Base-by-base conservation (phyloP, 2,329 filamentous ascomycete species). In the Ascochyta fabae region DNA sequence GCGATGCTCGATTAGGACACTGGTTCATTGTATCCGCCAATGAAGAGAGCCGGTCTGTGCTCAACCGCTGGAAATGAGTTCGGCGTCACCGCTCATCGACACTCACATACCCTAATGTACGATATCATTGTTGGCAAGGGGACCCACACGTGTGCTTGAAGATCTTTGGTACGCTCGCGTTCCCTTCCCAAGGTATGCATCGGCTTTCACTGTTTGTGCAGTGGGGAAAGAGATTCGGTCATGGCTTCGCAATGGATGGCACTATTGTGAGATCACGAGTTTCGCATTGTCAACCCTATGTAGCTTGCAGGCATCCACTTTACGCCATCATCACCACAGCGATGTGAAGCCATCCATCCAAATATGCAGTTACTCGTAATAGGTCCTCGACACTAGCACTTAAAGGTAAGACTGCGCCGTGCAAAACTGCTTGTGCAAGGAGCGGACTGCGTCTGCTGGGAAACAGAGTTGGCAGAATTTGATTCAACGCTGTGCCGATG, bases 341-440 rank as follows among this genome's bases (percentile, higher is more conserved):
- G 38, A 97, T 77, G 74, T 92, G 91, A 24, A 96, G 75, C 89
- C 93, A 99, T 0, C 95, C 95, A 77, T 99, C 95, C 0, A 92
- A 87, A 79, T 97, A 98, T 1, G 91, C 87, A 4, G 90, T 89
- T 68, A 89, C 89, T 53, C 87, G 84, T 77, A 95, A 90, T 54
- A 99, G 74, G 42, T 97, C 94, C 69, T 92, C 90, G 16, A 99
- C 76, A 23, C 88, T 88, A 1, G 92, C 90, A 56, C 81, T 78
- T 79, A 98, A 89, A 1, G 95, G 94, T 55, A 96, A 84, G 0
- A 87, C 83, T 1, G 88, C 91, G 1, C 95, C 95, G 78, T 99
- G 95, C 67, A 98, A 77, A 6, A 98, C 83, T 2, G 90, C 90
- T 55, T 90, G 88, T 1, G 94, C 95, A 44, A 96, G 83, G 10